These are phyloP conservation scores for Pichia exigua DNA, from an alignment of 805 yeast genomes.

Conservation along the genomic window DNA sequence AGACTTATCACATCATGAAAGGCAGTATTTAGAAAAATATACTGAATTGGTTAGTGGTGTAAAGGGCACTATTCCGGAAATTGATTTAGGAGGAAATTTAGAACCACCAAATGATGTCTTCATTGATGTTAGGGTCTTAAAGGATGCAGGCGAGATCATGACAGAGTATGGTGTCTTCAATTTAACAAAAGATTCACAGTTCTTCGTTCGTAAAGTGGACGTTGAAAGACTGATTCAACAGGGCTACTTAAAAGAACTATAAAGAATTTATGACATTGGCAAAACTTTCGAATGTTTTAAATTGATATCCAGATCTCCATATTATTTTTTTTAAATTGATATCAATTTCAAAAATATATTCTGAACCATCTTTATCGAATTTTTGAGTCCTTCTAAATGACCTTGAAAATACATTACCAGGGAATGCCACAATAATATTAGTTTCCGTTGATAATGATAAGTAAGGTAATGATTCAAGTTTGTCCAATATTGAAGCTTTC, in stretches of 20 bases:
- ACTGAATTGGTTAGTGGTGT: conserved; percentile 64
- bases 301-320: conserved; percentile 23
- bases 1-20: conserved; percentile 68
- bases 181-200: conserved; percentile 86
- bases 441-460: background rate
- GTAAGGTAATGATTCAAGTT: conserved; percentile 2
- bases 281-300: conserved; percentile 26
- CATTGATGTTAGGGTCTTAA: conserved; percentile 86
- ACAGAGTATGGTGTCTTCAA: conserved; percentile 90
- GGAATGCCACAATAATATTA: background rate
- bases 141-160: conserved; percentile 94
- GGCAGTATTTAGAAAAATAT: conserved; percentile 66
- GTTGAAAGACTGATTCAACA: conserved; percentile 92
- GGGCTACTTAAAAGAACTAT: conserved; percentile 69
- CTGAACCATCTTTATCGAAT: conserved; percentile 4
- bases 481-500: background rate
- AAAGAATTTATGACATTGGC: conserved; percentile 11
- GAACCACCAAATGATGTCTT: conserved; percentile 89
- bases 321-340: background rate
- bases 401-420: conserved; percentile 26
- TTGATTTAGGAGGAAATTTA: conserved; percentile 82
- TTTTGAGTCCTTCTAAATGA: conserved; percentile 16
- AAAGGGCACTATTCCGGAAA: conserved; percentile 71
- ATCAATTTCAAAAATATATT: conserved; percentile 9
- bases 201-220: conserved; percentile 88